Percentiles rank a stretch among this genome's conserved stretches.
Conservation (phyloP, 2,329 filamentous ascomycete species). For the Nemania sp. region DNA sequence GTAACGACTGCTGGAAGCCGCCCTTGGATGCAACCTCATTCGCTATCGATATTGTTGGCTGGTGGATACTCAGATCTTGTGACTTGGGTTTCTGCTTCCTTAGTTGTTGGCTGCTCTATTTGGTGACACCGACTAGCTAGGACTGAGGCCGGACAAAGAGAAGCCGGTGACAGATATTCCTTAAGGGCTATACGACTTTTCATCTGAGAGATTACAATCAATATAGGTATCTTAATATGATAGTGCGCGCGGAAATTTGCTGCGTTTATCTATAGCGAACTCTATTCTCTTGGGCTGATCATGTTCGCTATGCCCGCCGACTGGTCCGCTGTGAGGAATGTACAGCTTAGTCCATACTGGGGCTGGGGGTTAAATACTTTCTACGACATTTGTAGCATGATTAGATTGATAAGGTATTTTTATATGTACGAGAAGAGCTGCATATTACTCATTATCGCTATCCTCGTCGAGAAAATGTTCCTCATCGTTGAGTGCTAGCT, state of each 20-base stretch:
- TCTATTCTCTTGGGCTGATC: too few species aligned
- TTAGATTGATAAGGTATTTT: conserved; percentile 21
- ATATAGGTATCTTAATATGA: too few species aligned
- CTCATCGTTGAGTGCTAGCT: conserved; percentile 57
- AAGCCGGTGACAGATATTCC: too few species aligned
- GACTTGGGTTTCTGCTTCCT: background rate
- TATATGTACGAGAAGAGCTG: background rate
- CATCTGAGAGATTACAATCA: too few species aligned
- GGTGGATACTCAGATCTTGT: conserved; percentile 4
- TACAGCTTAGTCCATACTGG: too few species aligned
- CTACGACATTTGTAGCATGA: background rate
- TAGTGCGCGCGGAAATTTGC: too few species aligned
- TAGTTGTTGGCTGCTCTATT: background rate
- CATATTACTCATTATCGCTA: conserved; percentile 43
- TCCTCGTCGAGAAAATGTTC: conserved; percentile 54
- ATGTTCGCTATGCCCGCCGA: too few species aligned
- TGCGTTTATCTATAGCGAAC: too few species aligned
- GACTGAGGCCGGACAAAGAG: background rate
- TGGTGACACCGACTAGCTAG: background rate
- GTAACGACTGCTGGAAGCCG: conserved; percentile 38
- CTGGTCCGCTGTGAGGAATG: too few species aligned
- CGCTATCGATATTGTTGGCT: conserved; percentile 28
- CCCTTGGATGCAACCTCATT: conserved; percentile 30
- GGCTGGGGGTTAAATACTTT: too few species aligned
- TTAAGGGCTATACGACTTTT: too few species aligned